Evolutionary conservation across 129 eudicot genomes (phyloP), one percentile per base, ranked within the genome.

Genomic region (Saposhnikovia divaricata): DNA sequence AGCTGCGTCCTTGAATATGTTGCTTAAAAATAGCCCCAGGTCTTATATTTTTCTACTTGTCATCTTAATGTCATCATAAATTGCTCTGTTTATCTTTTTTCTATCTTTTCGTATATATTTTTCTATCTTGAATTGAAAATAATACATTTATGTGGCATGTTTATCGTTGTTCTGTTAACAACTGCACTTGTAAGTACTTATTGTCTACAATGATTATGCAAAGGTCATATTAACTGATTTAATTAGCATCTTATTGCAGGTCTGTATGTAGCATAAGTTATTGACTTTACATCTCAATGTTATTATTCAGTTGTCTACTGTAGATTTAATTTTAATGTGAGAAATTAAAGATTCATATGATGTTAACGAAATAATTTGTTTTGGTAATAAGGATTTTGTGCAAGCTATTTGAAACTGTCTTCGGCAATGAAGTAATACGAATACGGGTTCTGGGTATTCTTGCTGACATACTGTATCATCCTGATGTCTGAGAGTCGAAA

Each of bases 361-460:
- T n/a, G 28, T 15, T 68, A 16, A 31, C 4, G 42, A 28, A 31
- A 31, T 28, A 66, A 23, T 66, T 68, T 28, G 37, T 31, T 68
- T 68, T 68, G 73, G 73, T 72, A 77, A n/a, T 61, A 85, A 91
- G 98, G 98, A 66, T 85, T 88, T 72, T 57, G 78, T 44, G 87
- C 97, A 68, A 90, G 87, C 85, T 94, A 88, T 85, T 80, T 90
- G 78, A 94, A 90, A 88, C 82, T 91, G 39, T 84, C 87, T 66
- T 96, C 97, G 23, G 84, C 97, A 16, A 79, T 90, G 90, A 91
- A 91, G 85, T 87, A 88, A 71, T 91, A 91, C 21, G 97, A 93
- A 85, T 91, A 91, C 31, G 97, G 93, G 28, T 93, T 94, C 63
- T 87, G 97, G 78, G 97, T 94, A 9, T 94, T 94, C 79, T 82